Conservation (phyloP, 164 flowering plant genomes). For the Akebia trifoliata region DNA sequence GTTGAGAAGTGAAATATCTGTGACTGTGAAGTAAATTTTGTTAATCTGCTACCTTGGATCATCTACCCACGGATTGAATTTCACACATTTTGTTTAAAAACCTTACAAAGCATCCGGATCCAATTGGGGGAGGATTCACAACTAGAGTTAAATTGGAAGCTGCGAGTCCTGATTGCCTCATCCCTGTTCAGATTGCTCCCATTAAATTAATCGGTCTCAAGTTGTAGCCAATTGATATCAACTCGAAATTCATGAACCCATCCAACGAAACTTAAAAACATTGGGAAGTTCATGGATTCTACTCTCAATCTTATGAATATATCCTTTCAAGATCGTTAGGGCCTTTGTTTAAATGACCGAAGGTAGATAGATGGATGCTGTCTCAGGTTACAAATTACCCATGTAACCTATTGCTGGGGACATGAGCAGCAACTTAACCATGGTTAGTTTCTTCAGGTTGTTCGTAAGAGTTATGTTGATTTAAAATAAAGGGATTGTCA, state of each 20-base stretch:
- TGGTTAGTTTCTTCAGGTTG: not conserved
- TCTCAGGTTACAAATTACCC: not conserved
- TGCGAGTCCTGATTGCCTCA: constrained; percentile 85
- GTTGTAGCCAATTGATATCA: constrained; percentile 85
- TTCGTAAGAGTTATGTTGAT: too few species aligned
- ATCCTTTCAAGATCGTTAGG: constrained; percentile 54
- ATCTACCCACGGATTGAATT: too few species aligned
- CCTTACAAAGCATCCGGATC: constrained; percentile 56
- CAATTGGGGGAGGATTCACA: constrained; percentile 68
- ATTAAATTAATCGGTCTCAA: constrained; percentile 66
- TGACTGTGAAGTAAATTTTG: too few species aligned
- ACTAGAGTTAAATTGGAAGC: constrained; percentile 65
- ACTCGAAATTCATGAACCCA: constrained; percentile 83
- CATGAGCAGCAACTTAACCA: not conserved
- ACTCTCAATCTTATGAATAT: constrained; percentile 63
- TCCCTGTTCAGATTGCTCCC: constrained; percentile 72
- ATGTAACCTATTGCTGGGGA: not conserved
- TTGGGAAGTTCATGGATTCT: constrained; percentile 79
- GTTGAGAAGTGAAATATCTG: too few species aligned
- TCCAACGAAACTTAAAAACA: constrained; percentile 52
- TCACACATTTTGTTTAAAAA: not conserved
- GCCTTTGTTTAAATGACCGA: not conserved
- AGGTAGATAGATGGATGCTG: constrained; percentile 3
- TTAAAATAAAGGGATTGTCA: too few species aligned
- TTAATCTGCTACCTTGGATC: too few species aligned